A percentile compares a stretch with the other conserved stretches of the same genome.
These are phyloP conservation scores for Sugiyamaella chiloensis DNA, from an alignment of 805 yeast species.

Conservation along the genomic window DNA sequence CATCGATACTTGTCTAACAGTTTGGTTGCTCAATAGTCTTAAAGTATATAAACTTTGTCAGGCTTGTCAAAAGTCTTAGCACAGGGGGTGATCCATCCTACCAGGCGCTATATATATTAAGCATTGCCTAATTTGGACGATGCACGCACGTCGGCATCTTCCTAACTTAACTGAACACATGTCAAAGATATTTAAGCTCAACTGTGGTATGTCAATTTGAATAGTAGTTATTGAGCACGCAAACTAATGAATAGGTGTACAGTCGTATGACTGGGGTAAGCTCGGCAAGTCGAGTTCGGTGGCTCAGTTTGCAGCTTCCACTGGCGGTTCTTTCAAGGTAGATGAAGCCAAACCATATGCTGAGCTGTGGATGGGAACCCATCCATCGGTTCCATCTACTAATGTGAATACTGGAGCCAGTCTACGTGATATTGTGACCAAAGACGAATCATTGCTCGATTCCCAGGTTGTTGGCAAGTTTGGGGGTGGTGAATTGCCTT, in stretches of 20 bases:
- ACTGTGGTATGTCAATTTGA: slow-evolving; percentile 36
- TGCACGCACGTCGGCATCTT: neutral
- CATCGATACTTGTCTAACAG: neutral
- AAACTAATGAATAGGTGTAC: no score
- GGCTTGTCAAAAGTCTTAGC: no score
- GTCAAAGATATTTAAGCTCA: slow-evolving; percentile 30
- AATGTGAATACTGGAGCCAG: slow-evolving; percentile 53
- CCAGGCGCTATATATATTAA: no score
- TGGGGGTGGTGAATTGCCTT: slow-evolving; percentile 78
- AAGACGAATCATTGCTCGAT: slow-evolving; percentile 54
- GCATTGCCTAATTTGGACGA: neutral
- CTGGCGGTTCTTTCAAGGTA: slow-evolving; percentile 58
- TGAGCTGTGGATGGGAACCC: slow-evolving; percentile 99
- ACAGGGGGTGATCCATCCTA: no score
- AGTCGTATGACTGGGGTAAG: slow-evolving; percentile 86
- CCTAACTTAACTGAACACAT: neutral
- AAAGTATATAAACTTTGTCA: no score
- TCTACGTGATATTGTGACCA: slow-evolving; percentile 64
- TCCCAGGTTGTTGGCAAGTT: slow-evolving; percentile 57
- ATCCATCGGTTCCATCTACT: slow-evolving; percentile 81
- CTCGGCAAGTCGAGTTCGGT: slow-evolving; percentile 82
- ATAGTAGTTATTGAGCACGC: no score
- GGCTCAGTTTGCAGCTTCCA: slow-evolving; percentile 75
- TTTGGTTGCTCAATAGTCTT: no score
- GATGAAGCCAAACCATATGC: slow-evolving; percentile 87